These are phyloP conservation scores for Climacium dendroides DNA, from an alignment of 225 moss, liverwort and hornwort species.

Conservation along the genomic window DNA sequence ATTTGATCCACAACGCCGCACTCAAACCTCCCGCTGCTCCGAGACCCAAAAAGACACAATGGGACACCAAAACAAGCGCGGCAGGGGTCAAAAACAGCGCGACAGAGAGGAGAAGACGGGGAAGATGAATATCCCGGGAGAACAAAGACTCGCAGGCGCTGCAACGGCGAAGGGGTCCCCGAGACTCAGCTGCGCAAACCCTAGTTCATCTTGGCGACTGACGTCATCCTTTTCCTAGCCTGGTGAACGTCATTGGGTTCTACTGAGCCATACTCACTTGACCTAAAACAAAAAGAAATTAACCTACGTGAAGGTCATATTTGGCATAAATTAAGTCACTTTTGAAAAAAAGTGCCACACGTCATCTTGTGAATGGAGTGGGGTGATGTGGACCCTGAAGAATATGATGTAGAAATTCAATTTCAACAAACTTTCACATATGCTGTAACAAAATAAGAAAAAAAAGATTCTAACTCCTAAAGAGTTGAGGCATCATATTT, in stretches of 20 bases:
- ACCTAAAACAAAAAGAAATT: background rate
- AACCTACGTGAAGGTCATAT: too few relatives aligned
- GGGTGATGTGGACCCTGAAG: fast-evolving
- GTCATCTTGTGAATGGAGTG: background rate
- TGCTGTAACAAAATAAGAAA: fast-evolving
- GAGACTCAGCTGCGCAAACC: background rate
- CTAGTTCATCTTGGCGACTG: background rate
- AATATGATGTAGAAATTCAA: fast-evolving
- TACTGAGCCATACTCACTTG: background rate
- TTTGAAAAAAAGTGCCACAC: background rate
- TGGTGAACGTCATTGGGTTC: background rate
- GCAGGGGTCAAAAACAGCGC: background rate
- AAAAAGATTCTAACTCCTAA: fast-evolving
- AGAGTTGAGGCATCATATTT: fast-evolving
- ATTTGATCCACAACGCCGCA: background rate
- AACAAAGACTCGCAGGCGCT: background rate
- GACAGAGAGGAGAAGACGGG: background rate
- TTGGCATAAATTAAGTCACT: too few relatives aligned
- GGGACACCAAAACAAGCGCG: background rate
- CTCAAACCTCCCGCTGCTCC: background rate
- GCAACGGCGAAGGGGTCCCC: background rate
- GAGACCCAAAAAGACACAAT: background rate
- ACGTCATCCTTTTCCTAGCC: background rate
- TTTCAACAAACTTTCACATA: fast-evolving
- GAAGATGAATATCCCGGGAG: background rate